Conservation (phyloP, 225 moss, liverwort and hornwort species). For the Physcomitrellopsis africana region DNA sequence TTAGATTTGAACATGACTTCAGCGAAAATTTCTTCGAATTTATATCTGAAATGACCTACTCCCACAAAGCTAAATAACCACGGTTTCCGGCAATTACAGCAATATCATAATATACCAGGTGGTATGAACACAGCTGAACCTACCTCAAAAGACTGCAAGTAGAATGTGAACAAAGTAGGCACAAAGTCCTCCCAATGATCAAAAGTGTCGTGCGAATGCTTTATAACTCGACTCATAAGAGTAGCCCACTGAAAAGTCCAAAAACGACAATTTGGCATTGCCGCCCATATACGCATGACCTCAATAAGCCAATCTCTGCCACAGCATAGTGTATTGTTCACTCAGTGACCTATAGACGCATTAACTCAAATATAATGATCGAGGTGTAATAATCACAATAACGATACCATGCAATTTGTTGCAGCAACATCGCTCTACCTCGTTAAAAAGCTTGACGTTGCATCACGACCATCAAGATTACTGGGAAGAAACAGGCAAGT, state of each 20-base stretch:
- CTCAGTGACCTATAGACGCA: slow-evolving; percentile 15
- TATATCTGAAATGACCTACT: slow-evolving; percentile 13
- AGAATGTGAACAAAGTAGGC: slow-evolving; percentile 79
- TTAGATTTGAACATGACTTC: slow-evolving; percentile 27
- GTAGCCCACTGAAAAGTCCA: slow-evolving; percentile 97
- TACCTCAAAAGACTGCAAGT: slow-evolving; percentile 97
- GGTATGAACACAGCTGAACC: slow-evolving; percentile 26
- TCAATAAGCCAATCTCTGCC: slow-evolving; percentile 90
- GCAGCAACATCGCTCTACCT: slow-evolving; percentile 49
- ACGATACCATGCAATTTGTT: slow-evolving; percentile 4
- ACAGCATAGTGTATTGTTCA: slow-evolving; percentile 28
- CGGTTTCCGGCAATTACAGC: background rate
- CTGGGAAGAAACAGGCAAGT: slow-evolving; percentile 85
- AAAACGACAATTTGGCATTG: slow-evolving; percentile 91
- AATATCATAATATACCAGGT: slow-evolving; percentile 9
- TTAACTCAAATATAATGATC: slow-evolving; percentile 17
- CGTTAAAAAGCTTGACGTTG: slow-evolving; percentile 56
- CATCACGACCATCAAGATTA: slow-evolving; percentile 57
- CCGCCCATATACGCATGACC: slow-evolving; percentile 76
- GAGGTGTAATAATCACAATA: slow-evolving; percentile 23
- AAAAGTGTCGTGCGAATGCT: slow-evolving; percentile 62
- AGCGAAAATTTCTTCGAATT: slow-evolving; percentile 9
- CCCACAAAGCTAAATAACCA: background rate
- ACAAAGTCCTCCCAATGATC: slow-evolving; percentile 87
- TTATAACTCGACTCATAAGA: slow-evolving; percentile 78